These are phyloP conservation scores for Sugiyamaella lignohabitans DNA, from an alignment of 805 yeast species.

Conservation along the genomic window DNA sequence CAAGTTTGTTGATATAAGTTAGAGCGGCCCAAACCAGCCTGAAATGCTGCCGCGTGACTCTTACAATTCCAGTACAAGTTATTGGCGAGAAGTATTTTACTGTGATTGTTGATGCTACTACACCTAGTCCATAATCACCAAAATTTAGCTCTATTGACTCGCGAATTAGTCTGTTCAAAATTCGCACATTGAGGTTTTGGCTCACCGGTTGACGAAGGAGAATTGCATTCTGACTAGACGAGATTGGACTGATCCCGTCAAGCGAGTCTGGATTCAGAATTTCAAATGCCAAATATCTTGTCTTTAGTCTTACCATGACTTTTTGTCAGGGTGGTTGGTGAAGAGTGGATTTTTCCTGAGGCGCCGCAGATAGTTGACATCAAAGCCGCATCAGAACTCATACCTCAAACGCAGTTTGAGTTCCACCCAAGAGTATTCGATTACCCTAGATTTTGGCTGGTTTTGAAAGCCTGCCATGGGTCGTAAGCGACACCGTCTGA, in stretches of 20 bases:
- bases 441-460: too few relatives aligned
- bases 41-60: constrained; percentile 63
- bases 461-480: too few relatives aligned
- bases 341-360: too few relatives aligned
- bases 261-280: constrained; percentile 51
- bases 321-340: neutral
- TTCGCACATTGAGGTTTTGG: constrained; percentile 39
- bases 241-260: neutral
- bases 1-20: constrained; percentile 39
- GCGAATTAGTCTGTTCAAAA: constrained; percentile 49
- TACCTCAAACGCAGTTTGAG: too few relatives aligned
- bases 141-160: constrained; percentile 53
- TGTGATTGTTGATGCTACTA: constrained; percentile 50
- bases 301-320: constrained; percentile 82
- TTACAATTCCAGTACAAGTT: constrained; percentile 78
- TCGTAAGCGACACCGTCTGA: neutral
- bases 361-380: too few relatives aligned
- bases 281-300: constrained; percentile 79
- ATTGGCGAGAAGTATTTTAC: constrained; percentile 74
- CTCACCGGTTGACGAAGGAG: constrained; percentile 21
- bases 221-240: constrained; percentile 6
- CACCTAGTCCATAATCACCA: constrained; percentile 75
- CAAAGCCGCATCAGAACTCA: too few relatives aligned
- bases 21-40: constrained; percentile 63
- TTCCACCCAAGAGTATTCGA: too few relatives aligned